Evolutionary conservation across 352 stramenopile genomes (phyloP).

Genomic region (Ophiocytium majus): DNA sequence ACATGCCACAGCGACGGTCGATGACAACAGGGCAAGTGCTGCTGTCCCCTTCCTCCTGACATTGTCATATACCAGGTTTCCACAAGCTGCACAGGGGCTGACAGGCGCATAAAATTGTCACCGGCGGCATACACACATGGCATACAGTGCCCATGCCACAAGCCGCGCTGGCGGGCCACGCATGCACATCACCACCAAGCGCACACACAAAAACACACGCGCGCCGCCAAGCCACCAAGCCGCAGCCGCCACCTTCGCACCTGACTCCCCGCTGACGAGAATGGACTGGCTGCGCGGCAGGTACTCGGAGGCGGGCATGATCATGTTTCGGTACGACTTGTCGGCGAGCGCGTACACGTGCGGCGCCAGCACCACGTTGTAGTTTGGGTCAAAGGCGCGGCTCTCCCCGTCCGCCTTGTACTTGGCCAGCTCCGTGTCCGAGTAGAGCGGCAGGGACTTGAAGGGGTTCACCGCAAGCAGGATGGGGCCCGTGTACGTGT

Average conservation of each 20-base stretch:
- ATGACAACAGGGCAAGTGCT: too few relatives aligned
- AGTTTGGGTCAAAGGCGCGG: constrained; percentile 47
- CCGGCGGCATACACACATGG: not conserved
- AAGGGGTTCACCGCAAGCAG: constrained; percentile 59
- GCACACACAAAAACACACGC: not conserved
- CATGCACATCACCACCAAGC: not conserved
- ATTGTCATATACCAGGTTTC: too few relatives aligned
- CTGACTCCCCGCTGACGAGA: constrained; percentile 75
- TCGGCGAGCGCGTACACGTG: constrained; percentile 69
- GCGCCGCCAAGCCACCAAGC: not conserved
- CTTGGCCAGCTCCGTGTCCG: constrained; percentile 41
- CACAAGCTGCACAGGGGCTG: not conserved
- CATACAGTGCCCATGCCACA: not conserved
- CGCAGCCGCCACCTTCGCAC: constrained; percentile 18
- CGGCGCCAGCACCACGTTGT: constrained; percentile 61
- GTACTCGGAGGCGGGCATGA: constrained; percentile 43
- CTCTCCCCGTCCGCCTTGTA: constrained; percentile 52
- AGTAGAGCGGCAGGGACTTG: constrained; percentile 50
- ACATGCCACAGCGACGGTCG: too few relatives aligned
- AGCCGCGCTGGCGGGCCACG: not conserved
- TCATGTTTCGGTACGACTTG: constrained; percentile 69
- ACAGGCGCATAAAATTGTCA: not conserved
- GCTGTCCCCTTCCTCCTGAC: too few relatives aligned
- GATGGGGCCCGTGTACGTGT: constrained; percentile 57
- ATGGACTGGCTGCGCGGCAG: constrained; percentile 62